Conservation (phyloP, 169 alveolate genomes). For the Plasmodium vivax region DNA sequence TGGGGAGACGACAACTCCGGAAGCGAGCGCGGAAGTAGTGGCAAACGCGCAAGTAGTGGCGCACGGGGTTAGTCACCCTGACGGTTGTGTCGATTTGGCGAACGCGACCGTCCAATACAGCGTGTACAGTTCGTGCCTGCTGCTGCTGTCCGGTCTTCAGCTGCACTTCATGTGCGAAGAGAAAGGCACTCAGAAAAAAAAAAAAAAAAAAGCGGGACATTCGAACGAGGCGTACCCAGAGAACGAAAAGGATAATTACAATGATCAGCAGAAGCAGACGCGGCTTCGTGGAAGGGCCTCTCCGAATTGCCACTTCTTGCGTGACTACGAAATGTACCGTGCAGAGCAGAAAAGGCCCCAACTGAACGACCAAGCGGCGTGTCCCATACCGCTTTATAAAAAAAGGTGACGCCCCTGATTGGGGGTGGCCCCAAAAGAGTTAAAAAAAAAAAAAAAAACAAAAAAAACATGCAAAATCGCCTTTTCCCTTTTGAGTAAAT, state of each 20-base stretch:
- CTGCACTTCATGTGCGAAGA: slow-evolving; percentile 6
- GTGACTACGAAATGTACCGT: slow-evolving; percentile 19
- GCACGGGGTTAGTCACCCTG: not conserved
- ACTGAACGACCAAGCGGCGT: not conserved
- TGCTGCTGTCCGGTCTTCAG: slow-evolving; percentile 28
- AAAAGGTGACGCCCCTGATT: not conserved
- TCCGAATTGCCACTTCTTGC: not conserved
- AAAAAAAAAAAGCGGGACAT: not conserved
- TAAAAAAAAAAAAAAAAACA: not conserved
- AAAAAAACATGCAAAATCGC: not conserved
- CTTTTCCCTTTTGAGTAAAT: not conserved
- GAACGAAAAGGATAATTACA: not conserved
- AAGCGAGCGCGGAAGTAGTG: not conserved
- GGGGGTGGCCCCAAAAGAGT: not conserved
- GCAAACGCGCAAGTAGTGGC: not conserved
- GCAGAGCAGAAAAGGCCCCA: slow-evolving; percentile 6
- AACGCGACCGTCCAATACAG: not conserved
- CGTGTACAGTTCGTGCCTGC: slow-evolving; percentile 17
- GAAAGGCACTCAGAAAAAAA: not conserved
- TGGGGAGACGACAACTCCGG: not conserved
- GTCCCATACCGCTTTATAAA: slow-evolving; percentile 44
- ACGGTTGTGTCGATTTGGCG: not conserved
- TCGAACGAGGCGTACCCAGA: not conserved
- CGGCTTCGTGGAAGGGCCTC: not conserved
- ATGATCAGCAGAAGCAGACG: not conserved